Evolutionary conservation across 2,329 filamentous ascomycete genomes (phyloP), one percentile per base, ranked within the genome.

Genomic region (Curvularia sp.): DNA sequence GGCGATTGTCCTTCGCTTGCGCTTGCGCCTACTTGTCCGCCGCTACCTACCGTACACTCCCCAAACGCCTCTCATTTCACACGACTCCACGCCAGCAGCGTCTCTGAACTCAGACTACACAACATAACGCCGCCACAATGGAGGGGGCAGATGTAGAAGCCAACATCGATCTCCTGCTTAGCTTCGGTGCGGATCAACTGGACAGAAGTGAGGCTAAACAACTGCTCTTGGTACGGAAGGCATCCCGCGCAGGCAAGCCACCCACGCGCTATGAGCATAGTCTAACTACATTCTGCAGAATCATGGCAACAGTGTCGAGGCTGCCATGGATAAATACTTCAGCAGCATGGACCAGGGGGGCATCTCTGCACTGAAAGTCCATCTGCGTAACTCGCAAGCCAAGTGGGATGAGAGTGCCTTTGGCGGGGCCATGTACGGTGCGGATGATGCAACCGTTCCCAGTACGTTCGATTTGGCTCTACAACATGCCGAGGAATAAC

Each of bases 331-430:
- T 19, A 72, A 72, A 23, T 67, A 67, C 56, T 71, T 62, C 46
- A 64, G 62, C 25, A 55, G 45, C 8, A 47, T 49, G 46, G 55
- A 55, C 5, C 45, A 55, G 18, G 63, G 61, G 12, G 64, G 63
- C 19, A 57, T 58, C 15, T 42, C 61, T 15, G 53, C 59, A 8
- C 55, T 73, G 9, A 61, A 60, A 39, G 61, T 58, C 34, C 65
- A 73, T 18, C 53, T 70, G 55, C 64, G 59, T 45, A 59, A 68
- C 28, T 64, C 65, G 21, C 61, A 64, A 19, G 59, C 64, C n/a
- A 61, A 50, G n/a, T 77, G 72, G 71, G 73, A 77, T 59, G 64
- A 67, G 49, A 71, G 57, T 49, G 69, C 65, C 3, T 76, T 76
- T 53, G 57, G 52, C 28, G 67, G 65, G n/a, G 73, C 71, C 56